Evolutionary conservation across 352 stramenopile genomes (phyloP).

Genomic region (Phytophthora quininea): DNA sequence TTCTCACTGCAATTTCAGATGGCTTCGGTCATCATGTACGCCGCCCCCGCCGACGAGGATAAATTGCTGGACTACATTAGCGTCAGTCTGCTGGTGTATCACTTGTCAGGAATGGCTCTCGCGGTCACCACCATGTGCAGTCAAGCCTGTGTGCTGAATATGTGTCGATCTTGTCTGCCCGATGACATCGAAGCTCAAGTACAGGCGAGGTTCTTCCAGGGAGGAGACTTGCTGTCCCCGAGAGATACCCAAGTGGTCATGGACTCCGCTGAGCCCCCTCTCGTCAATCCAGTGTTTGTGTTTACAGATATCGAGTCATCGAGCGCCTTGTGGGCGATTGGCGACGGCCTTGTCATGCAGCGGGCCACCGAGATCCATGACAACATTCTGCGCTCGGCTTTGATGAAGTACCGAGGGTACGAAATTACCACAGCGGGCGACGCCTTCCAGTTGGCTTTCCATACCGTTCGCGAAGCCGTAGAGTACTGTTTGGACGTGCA

Average conservation of each 20-base stretch:
- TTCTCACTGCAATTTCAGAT: constrained; percentile 73
- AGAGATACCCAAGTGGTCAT: constrained; percentile 45
- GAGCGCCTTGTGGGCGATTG: constrained; percentile 57
- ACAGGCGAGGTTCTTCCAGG: constrained; percentile 44
- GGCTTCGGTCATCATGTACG: constrained; percentile 55
- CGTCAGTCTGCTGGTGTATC: constrained; percentile 47
- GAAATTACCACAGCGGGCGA: constrained; percentile 68
- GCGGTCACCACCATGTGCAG: constrained; percentile 58
- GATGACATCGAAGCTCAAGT: constrained; percentile 52
- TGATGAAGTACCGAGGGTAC: constrained; percentile 66
- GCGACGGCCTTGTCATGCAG: constrained; percentile 52
- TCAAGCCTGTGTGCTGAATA: constrained; percentile 48
- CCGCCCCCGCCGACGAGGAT: constrained; percentile 28
- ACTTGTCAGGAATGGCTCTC: constrained; percentile 46
- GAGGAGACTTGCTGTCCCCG: constrained; percentile 43
- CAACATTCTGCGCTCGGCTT: constrained; percentile 52
- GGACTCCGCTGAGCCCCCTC: constrained; percentile 45
- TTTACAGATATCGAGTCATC: constrained; percentile 76
- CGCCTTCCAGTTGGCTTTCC: constrained; percentile 69
- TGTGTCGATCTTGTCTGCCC: constrained; percentile 42
- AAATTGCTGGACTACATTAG: constrained; percentile 49
- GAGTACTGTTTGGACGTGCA: constrained; percentile 71
- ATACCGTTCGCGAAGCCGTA: constrained; percentile 61
- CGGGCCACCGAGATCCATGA: constrained; percentile 61
- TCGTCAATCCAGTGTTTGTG: constrained; percentile 66